A percentile compares a stretch with the other conserved stretches of the same genome.
Conservation (phyloP, 176 grass and related monocot species). For the Elymus sibiricus region DNA sequence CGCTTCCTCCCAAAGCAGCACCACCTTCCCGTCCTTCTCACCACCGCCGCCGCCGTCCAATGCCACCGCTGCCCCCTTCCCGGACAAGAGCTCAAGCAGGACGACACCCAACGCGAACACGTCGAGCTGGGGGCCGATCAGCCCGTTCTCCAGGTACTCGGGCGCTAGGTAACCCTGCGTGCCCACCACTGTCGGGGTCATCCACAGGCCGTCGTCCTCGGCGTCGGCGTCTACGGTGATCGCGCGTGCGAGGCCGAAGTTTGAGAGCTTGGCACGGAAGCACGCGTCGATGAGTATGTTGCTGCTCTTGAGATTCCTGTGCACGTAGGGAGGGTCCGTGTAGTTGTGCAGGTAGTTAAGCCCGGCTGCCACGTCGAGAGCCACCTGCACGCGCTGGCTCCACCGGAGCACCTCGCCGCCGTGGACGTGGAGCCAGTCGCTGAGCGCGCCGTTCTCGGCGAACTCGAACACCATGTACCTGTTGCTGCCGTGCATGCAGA, state of each 20-base stretch:
- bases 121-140: constrained; percentile 65
- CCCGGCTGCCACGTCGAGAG: constrained; percentile 58
- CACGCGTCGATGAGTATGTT: constrained; percentile 51
- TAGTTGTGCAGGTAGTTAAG: constrained; percentile 76
- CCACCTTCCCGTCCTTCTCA: background rate
- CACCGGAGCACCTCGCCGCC: constrained; percentile 33
- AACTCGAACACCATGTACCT: constrained; percentile 76
- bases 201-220: background rate
- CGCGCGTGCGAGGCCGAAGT: constrained; percentile 37
- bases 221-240: background rate
- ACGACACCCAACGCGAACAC: constrained; percentile 77
- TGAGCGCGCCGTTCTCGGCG: constrained; percentile 52
- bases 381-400: constrained; percentile 50
- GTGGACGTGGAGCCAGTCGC: constrained; percentile 31
- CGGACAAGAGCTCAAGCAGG: constrained; percentile 67
- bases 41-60: background rate
- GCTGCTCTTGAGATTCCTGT: constrained; percentile 60
- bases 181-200: constrained; percentile 61
- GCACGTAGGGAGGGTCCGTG: constrained; percentile 50
- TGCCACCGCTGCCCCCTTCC: constrained; percentile 25
- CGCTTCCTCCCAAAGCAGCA: too few relatives aligned
- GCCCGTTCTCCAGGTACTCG: constrained; percentile 72
- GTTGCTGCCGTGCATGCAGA: constrained; percentile 48
- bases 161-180: constrained; percentile 54
- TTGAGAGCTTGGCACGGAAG: constrained; percentile 59